A percentile compares a stretch with the other conserved stretches of the same genome.
phyloP scores from a whole-genome alignment of 2,329 filamentous ascomycete species.

The Penicillium sp. region DNA sequence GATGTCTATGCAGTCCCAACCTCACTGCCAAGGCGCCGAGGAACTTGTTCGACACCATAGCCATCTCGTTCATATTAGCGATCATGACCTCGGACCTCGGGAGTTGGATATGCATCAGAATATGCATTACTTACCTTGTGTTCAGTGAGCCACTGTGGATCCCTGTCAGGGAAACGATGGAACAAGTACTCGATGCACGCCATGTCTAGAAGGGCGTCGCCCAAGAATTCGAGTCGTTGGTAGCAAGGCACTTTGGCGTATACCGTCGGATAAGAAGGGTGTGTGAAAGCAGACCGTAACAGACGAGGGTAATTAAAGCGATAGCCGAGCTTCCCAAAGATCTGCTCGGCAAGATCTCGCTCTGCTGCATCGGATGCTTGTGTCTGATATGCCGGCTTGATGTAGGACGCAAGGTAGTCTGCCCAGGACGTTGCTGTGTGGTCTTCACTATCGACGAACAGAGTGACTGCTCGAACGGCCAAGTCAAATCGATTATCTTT shows the following conservation, averaged over 20 bases:
- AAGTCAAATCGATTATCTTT: slow-evolving; percentile 51
- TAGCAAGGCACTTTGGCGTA: slow-evolving; percentile 82
- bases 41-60: slow-evolving; percentile 98
- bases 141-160: slow-evolving; percentile 95
- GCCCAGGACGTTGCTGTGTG: slow-evolving; percentile 66
- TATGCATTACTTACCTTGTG: slow-evolving; percentile 59
- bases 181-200: slow-evolving; percentile 79
- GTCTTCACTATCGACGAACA: slow-evolving; percentile 62
- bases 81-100: too few relatives aligned
- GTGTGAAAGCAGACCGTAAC: slow-evolving; percentile 78
- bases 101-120: too few relatives aligned
- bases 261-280: slow-evolving; percentile 71
- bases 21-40: slow-evolving; percentile 74
- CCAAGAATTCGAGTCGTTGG: slow-evolving; percentile 86
- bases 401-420: slow-evolving; percentile 69
- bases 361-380: slow-evolving; percentile 61
- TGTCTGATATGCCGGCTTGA: slow-evolving; percentile 66
- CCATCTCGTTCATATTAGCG: slow-evolving; percentile 53
- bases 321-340: slow-evolving; percentile 59
- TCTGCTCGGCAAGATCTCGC: slow-evolving; percentile 59
- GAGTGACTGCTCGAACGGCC: slow-evolving; percentile 55
- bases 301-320: slow-evolving; percentile 71
- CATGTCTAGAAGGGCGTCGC: slow-evolving; percentile 84
- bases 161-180: slow-evolving; percentile 67
- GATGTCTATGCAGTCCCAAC: slow-evolving; percentile 70